Evolutionary conservation across 305 asterid species (phyloP).

Genomic region (Salvia sclarea): DNA sequence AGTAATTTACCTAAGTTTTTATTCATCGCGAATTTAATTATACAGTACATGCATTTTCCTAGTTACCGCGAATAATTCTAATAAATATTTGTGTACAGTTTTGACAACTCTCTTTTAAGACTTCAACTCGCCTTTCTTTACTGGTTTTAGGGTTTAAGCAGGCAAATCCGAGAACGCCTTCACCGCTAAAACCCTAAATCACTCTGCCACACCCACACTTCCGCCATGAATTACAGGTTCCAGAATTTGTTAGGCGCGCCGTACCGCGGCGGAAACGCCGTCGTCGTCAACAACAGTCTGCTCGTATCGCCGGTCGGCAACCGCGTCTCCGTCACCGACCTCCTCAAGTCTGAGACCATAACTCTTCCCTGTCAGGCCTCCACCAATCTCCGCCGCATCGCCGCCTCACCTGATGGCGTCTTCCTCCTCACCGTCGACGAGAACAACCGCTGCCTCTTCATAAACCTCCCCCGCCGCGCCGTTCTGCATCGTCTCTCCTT

Average conservation of each 20-base stretch:
- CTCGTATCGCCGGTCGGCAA: conserved; percentile 85
- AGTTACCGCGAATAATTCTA: too few species aligned
- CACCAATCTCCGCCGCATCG: conserved; percentile 73
- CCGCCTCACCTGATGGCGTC: conserved; percentile 82
- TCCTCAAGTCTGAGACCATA: conserved; percentile 68
- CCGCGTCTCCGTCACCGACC: conserved; percentile 90
- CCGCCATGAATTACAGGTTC: conserved; percentile 77
- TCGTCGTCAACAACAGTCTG: conserved; percentile 52
- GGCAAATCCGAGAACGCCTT: conserved; percentile 22
- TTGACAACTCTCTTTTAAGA: neutral
- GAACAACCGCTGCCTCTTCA: conserved; percentile 78
- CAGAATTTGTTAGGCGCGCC: conserved; percentile 96
- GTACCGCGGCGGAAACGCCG: conserved; percentile 93
- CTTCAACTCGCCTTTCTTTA: neutral
- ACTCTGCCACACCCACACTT: conserved; percentile 14
- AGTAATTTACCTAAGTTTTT: too few species aligned
- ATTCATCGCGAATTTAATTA: too few species aligned
- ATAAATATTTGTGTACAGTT: too few species aligned
- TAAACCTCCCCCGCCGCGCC: conserved; percentile 78
- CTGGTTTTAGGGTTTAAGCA: conserved; percentile 47
- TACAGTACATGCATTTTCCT: too few species aligned
- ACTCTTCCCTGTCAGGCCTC: conserved; percentile 90
- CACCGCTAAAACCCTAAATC: conserved; percentile 26
- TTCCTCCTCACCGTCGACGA: conserved; percentile 86
- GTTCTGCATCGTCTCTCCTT: conserved; percentile 74